A percentile compares a stretch with the other conserved stretches of the same genome.
Conservation (phyloP, 495 filamentous ascomycete genomes). For the Neurospora sp. region DNA sequence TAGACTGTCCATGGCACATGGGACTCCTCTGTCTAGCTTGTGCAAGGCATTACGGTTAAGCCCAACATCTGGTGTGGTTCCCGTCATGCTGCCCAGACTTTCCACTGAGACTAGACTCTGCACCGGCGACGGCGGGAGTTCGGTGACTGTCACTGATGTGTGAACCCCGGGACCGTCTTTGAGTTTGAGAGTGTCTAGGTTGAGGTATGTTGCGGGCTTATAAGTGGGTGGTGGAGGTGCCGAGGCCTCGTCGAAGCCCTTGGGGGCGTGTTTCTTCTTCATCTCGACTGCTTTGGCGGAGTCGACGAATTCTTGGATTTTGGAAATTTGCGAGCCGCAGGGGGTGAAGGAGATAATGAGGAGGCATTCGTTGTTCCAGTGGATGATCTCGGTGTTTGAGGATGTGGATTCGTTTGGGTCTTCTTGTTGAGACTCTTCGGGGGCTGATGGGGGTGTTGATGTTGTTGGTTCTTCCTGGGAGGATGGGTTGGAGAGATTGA, state of each 20-base stretch:
- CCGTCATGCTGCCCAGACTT: not conserved
- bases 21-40: not conserved
- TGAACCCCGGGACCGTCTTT: not conserved
- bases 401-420: not conserved
- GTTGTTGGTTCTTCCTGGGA: not conserved
- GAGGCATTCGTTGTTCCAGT: constrained; percentile 34
- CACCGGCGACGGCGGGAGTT: not conserved
- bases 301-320: constrained; percentile 32
- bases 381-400: not conserved
- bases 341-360: constrained; percentile 24
- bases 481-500: not conserved
- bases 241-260: constrained; percentile 9
- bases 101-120: not conserved
- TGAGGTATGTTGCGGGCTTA: not conserved
- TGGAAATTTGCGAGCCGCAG: constrained; percentile 19
- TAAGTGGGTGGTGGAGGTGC: not conserved
- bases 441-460: not conserved
- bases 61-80: not conserved
- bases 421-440: not conserved
- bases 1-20: not conserved
- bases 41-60: not conserved
- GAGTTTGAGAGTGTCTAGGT: not conserved
- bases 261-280: constrained; percentile 21
- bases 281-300: constrained; percentile 31
- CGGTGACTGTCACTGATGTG: not conserved